Conservation (phyloP, 2,329 filamentous ascomycete species). For the Aspergillus japonicus region DNA sequence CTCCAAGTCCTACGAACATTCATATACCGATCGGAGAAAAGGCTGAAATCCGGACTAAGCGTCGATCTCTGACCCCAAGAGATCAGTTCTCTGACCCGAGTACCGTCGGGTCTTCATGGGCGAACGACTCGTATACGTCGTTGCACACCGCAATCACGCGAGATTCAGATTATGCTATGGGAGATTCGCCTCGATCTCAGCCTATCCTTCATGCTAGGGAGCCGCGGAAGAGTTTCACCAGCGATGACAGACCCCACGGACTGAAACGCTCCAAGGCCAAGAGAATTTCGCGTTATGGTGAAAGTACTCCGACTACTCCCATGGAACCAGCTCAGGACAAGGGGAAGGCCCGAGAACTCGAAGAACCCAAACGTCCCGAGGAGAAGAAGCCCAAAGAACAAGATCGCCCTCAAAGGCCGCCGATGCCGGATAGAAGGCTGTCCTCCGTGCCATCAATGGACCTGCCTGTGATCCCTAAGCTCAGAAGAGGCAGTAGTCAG, state of each 20-base stretch:
- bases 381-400: conserved; percentile 17
- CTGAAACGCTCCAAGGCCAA: conserved; percentile 44
- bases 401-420: not conserved
- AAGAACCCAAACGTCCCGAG: conserved; percentile 10
- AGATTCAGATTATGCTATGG: conserved; percentile 33
- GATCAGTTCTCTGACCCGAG: conserved; percentile 35
- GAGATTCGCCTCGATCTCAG: conserved; percentile 24
- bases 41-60: conserved; percentile 48
- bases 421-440: conserved; percentile 21
- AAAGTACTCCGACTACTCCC: conserved; percentile 28
- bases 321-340: conserved; percentile 24
- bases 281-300: conserved; percentile 40
- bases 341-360: conserved; percentile 14
- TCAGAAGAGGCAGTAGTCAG: conserved; percentile 40
- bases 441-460: conserved; percentile 49
- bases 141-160: conserved; percentile 32
- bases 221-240: conserved; percentile 22
- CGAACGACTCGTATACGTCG: conserved; percentile 29
- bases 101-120: conserved; percentile 28
- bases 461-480: conserved; percentile 46
- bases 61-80: conserved; percentile 30
- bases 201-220: conserved; percentile 33
- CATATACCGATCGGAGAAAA: conserved; percentile 63
- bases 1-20: conserved; percentile 53
- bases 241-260: conserved; percentile 33